Conservation (phyloP, 805 yeast species). For the Clavispora santaluciae region DNA sequence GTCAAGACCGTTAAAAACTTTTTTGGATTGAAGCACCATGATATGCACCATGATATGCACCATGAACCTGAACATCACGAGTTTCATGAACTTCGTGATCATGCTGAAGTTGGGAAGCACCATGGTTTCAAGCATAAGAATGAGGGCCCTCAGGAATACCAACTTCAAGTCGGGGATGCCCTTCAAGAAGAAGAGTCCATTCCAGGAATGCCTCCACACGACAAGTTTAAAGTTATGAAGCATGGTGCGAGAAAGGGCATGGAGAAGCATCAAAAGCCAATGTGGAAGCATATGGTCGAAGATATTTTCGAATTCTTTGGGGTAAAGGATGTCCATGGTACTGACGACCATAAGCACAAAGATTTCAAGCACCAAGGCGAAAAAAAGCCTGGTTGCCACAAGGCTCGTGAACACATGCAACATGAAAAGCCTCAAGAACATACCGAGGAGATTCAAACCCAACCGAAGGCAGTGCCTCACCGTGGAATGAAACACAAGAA, state of each 20-base stretch:
- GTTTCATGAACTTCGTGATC: not conserved
- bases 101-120: not conserved
- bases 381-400: not conserved
- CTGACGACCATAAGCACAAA: not conserved
- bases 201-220: no score
- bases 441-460: not conserved
- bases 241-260: not conserved
- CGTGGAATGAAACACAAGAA: not conserved
- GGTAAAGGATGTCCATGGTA: not conserved
- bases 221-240: no score
- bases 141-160: no score
- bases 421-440: not conserved
- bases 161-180: no score
- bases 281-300: not conserved
- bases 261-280: not conserved
- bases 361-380: not conserved
- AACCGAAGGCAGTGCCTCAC: not conserved
- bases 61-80: not conserved
- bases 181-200: no score
- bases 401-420: not conserved
- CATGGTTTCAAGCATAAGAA: no score
- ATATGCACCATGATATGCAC: not conserved
- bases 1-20: not conserved
- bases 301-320: not conserved
- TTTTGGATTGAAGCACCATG: not conserved